Evolutionary conservation across 495 filamentous ascomycete genomes (phyloP).

Genomic region (Aspergillus leporis): DNA sequence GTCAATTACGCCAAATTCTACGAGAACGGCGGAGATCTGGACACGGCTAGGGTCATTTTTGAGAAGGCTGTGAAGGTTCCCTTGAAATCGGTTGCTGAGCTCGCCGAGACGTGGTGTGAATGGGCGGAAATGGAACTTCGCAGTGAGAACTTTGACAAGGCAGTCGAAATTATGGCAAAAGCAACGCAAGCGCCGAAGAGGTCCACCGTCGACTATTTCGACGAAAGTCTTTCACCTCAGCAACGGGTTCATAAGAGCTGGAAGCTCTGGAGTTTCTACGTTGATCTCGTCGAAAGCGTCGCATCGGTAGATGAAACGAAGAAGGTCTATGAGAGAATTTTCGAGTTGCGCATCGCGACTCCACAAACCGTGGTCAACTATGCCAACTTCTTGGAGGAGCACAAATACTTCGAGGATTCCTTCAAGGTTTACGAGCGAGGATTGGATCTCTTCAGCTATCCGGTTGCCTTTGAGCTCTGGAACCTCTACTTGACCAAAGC

Average conservation of each 20-base stretch:
- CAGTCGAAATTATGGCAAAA: conserved; percentile 94
- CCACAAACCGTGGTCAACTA: conserved; percentile 99
- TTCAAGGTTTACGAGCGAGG: conserved; percentile 98
- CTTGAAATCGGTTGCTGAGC: conserved; percentile 90
- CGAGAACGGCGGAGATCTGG: conserved; percentile 82
- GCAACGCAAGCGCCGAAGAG: conserved; percentile 93
- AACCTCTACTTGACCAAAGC: conserved; percentile 98
- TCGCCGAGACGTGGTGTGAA: conserved; percentile 98
- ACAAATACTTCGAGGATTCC: conserved; percentile 94
- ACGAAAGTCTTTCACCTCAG: conserved; percentile 90
- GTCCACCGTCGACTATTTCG: conserved; percentile 96
- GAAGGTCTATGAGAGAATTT: conserved; percentile 94
- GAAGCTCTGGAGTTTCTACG: conserved; percentile 99
- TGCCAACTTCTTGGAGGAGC: conserved; percentile 92
- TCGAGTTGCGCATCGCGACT: conserved; percentile 96
- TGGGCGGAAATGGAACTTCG: conserved; percentile 98
- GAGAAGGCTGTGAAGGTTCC: conserved; percentile 98
- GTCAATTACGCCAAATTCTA: conserved; percentile 98
- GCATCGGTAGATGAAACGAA: conserved; percentile 88
- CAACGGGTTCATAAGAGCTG: conserved; percentile 98
- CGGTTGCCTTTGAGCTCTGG: conserved; percentile 98
- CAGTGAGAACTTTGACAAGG: conserved; percentile 92
- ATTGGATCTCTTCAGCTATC: conserved; percentile 94
- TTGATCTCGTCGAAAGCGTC: conserved; percentile 95
- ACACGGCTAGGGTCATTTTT: conserved; percentile 86